phyloP scores from a whole-genome alignment of 257 asterid species.

The Gardenia jasminoides region DNA sequence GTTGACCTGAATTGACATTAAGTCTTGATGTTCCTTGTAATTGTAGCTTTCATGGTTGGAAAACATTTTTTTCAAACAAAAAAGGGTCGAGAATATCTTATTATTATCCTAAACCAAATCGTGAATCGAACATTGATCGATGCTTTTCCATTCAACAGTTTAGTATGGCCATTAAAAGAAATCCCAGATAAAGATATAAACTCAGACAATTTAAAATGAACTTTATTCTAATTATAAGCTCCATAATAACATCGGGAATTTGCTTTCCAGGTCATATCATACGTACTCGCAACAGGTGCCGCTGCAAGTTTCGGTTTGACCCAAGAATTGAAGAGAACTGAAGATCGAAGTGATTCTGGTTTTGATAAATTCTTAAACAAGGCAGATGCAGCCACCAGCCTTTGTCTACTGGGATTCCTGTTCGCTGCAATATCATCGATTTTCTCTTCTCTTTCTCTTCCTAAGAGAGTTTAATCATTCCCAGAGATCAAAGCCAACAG shows the following conservation, averaged over 20 bases:
- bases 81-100: too few species aligned
- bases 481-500: too few species aligned
- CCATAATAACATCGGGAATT: background rate
- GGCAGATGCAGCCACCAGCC: constrained; percentile 47
- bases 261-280: constrained; percentile 36
- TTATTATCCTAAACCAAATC: too few species aligned
- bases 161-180: too few species aligned
- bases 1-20: background rate
- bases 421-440: constrained; percentile 39
- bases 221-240: too few species aligned
- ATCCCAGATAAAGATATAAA: too few species aligned
- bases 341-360: background rate
- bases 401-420: constrained; percentile 41
- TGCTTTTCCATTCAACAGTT: too few species aligned
- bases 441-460: constrained; percentile 48
- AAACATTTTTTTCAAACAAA: too few species aligned
- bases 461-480: constrained; percentile 28
- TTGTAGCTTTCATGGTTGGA: too few species aligned
- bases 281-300: constrained; percentile 34
- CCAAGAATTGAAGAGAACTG: constrained; percentile 20
- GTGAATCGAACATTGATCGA: too few species aligned
- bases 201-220: too few species aligned
- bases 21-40: too few species aligned
- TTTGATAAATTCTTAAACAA: constrained; percentile 17
- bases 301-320: constrained; percentile 52